Evolutionary conservation across 208 protist genomes (phyloP), one percentile per base, ranked within the genome.

Genomic region (Tritrichomonas musculus): DNA sequence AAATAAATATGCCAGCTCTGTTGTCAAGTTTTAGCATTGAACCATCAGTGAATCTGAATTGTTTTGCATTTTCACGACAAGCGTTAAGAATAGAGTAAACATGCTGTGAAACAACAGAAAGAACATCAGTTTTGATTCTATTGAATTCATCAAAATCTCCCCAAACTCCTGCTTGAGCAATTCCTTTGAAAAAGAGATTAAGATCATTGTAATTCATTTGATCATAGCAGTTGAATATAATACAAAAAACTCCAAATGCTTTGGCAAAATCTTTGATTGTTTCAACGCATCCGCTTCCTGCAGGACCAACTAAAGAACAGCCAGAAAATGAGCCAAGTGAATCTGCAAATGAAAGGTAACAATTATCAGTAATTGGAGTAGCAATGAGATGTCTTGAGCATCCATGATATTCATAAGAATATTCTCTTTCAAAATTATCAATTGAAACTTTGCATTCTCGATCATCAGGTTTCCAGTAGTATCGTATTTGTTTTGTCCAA

Each of bases 1-100:
- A 99, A 94, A 99, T 99, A 96, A 99, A 99, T 95, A 98, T 98
- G 80, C 96, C 97, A 57, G 97, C 97, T 33, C 92, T 93, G n/a
- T 94, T 92, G 92, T 96, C 93, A 1, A 98, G 94, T 2, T 92
- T 25, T 22, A 97, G 84, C 1, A 64, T 80, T 5, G 93, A 77
- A 36, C 96, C 96, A 92, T 97, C 97, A 25, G 95, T 95, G 94
- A 98, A 98, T 25, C 96, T 36, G 92, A 98, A 98, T 5, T 93
- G 30, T 22, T 92, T 64, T 30, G 80, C 60, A 49, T 93, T 69
- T 92, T 96, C 95, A 30, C 94, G 55, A 47, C 94, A 94, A 33
- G 97, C 97, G 30, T 84, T 94, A 27, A 98, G 92, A 25, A 98
- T 93, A 60, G 92, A 96, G 0, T 41, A 53, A 47, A 98, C 95